These are phyloP conservation scores for Cordyceps farinosa DNA, from an alignment of 2,329 filamentous ascomycete species.

Conservation along the genomic window DNA sequence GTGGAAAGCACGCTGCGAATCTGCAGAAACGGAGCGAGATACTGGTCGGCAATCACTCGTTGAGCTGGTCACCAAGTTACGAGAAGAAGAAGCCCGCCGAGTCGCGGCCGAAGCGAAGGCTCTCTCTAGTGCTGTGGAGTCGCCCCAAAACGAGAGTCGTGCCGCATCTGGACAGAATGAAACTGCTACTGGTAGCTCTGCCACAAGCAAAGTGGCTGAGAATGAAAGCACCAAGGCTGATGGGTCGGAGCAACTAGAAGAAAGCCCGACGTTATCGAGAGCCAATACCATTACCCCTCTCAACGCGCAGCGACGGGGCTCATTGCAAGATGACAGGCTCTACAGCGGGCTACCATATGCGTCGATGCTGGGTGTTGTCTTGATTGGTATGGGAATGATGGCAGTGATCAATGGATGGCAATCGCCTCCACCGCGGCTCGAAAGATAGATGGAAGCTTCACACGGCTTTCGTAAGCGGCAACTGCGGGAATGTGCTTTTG, in stretches of 20 bases:
- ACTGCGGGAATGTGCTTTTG: neutral
- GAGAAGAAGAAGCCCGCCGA: conserved; percentile 58
- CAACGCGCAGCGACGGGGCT: conserved; percentile 36
- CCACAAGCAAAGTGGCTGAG: conserved; percentile 2
- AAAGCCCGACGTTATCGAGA: conserved; percentile 43
- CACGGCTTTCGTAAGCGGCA: neutral
- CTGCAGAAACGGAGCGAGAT: conserved; percentile 73
- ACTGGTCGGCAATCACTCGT: conserved; percentile 70
- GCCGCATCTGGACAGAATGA: conserved; percentile 18
- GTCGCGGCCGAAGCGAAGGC: conserved; percentile 41
- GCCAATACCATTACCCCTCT: conserved; percentile 48
- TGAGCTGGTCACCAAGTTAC: conserved; percentile 83
- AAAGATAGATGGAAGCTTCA: conserved; percentile 27
- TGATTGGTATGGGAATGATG: conserved; percentile 81
- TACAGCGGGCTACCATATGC: conserved; percentile 66
- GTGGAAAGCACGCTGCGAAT: conserved; percentile 74
- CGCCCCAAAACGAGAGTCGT: conserved; percentile 19
- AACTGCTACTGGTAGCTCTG: neutral
- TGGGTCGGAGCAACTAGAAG: conserved; percentile 34
- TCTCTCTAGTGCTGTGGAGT: conserved; percentile 34
- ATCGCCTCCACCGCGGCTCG: conserved; percentile 31
- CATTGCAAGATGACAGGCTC: conserved; percentile 42
- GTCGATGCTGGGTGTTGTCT: conserved; percentile 76
- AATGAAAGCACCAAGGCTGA: conserved; percentile 11
- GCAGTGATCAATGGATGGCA: conserved; percentile 84